Base-by-base conservation (phyloP, 192 early-diverging fungal species). In the Mortierella claussenii region DNA sequence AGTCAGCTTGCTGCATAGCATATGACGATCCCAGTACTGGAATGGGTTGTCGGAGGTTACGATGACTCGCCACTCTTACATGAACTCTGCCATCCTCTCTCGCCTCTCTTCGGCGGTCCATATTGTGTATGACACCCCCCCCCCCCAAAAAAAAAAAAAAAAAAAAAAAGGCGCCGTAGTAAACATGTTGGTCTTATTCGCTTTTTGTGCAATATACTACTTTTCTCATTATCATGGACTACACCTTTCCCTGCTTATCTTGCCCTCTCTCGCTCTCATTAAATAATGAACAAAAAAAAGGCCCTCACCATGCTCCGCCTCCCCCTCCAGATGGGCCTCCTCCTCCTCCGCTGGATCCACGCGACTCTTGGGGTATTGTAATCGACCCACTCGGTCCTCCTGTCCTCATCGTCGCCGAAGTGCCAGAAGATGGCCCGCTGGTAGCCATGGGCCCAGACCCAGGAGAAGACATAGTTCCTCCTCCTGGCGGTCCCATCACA, bases 351-450 rank as follows among this genome's bases (percentile, higher is more conserved):
- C 31, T 54, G n/a, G 63, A 65, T 26, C 37, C 49, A 3, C 50
- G 51, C 26, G 62, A 43, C 15, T 62, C 60, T 52, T 62, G 60
- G 36, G 62, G 51, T 65, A 54, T 53, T 26, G 62, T 31, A 26
- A 65, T 65, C 20, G 62, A 48, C 4, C 63, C 24, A 5, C 48
- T 12, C 3, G 63, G 23, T 10, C 37, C 6, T 49, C 62, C 23
- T 44, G 51, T 26, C 17, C n/a, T n/a, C n/a, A n/a, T n/a, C n/a
- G n/a, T n/a, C n/a, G n/a, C n/a, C n/a, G n/a, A n/a, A n/a, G 50
- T 3, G 36, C 37, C 30, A 15, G 42, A 27, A 2, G 54, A 34
- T 21, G 40, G 18, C n/a, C 51, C 42, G 26, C 6, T 20, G 21
- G 4, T 46, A 49, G n/a, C n/a, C n/a, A n/a, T n/a, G n/a, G n/a